phyloP scores from a whole-genome alignment of 345 rosid species.

The Salix caprea region DNA sequence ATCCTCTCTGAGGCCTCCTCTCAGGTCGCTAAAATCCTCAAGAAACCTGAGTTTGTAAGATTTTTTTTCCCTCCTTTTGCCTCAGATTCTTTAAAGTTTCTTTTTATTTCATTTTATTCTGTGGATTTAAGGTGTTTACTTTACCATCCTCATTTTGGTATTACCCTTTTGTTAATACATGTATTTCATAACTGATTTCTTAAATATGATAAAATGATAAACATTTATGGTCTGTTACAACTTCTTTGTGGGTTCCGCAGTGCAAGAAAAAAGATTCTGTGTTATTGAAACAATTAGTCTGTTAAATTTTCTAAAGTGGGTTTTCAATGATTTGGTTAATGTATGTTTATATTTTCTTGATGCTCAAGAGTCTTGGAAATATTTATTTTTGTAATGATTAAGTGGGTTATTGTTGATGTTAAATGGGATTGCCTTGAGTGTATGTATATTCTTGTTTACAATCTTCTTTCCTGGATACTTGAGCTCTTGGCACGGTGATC shows the following conservation, averaged over 20 bases:
- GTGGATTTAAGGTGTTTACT: too few relatives aligned
- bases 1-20: slow-evolving; percentile 43
- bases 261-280: neutral
- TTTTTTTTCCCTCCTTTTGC: neutral
- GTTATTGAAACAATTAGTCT: neutral
- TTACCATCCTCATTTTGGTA: too few relatives aligned
- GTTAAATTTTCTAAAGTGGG: neutral
- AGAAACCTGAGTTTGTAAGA: slow-evolving; percentile 39
- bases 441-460: neutral
- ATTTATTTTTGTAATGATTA: neutral
- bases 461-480: neutral
- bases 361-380: neutral
- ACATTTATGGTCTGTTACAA: neutral
- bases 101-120: too few relatives aligned
- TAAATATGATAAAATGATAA: neutral
- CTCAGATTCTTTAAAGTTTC: neutral
- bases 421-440: too few relatives aligned
- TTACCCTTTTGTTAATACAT: too few relatives aligned
- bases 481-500: neutral
- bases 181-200: too few relatives aligned
- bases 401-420: neutral
- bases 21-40: slow-evolving; percentile 43
- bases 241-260: neutral
- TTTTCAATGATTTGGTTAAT: neutral
- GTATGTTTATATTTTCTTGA: neutral